Evolutionary conservation across 2,329 filamentous ascomycete species (phyloP).

Genomic region (Coniochaeta hoffmannii): DNA sequence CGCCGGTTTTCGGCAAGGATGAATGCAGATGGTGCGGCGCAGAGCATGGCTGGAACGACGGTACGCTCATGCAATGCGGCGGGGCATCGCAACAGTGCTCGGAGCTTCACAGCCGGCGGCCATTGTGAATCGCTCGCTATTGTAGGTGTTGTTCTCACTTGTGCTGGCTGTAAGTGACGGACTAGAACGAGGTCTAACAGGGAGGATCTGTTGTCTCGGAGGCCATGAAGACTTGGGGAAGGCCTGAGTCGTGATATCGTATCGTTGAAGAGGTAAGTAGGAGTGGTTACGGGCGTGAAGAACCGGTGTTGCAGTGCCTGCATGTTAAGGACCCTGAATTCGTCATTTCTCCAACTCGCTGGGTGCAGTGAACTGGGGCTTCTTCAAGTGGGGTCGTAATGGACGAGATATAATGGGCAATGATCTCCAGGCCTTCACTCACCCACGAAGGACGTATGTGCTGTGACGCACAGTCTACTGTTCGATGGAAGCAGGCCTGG

Average conservation of each 20-base stretch:
- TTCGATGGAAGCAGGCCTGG: no score
- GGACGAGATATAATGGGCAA: not conserved
- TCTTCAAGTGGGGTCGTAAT: not conserved
- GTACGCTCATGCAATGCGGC: not conserved
- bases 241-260: no score
- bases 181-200: no score
- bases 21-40: not conserved
- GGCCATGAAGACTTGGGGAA: no score
- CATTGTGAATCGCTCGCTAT: not conserved
- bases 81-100: not conserved
- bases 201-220: no score
- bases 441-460: no score
- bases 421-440: not conserved
- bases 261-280: no score
- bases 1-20: slow-evolving; percentile 1
- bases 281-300: not conserved
- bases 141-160: no score
- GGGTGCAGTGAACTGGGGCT: not conserved
- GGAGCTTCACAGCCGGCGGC: not conserved
- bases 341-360: not conserved
- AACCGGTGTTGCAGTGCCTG: not conserved
- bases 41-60: not conserved
- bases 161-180: no score
- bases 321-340: not conserved
- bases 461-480: no score